A percentile compares a stretch with the other conserved stretches of the same genome.
phyloP scores from a whole-genome alignment of 164 flowering plant genomes.

The Annona squamosa region DNA sequence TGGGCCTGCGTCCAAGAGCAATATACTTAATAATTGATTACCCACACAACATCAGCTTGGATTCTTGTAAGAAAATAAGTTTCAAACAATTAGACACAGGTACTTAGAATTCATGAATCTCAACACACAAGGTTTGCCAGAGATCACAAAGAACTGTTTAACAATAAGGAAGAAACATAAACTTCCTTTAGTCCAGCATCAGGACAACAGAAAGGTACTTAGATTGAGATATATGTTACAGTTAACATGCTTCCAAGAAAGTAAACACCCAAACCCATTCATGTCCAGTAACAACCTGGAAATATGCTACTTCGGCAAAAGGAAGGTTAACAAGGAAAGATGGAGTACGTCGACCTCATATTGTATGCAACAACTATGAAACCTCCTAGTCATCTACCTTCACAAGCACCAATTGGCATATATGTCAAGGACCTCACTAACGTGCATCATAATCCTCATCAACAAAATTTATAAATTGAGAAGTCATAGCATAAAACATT shows the following conservation, averaged over 20 bases:
- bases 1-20: conserved; percentile 36
- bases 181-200: neutral
- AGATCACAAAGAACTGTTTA: neutral
- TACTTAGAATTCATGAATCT: neutral
- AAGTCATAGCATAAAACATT: neutral
- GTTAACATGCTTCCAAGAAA: no score
- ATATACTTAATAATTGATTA: neutral
- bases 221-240: no score
- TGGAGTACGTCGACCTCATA: no score
- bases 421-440: neutral
- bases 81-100: neutral
- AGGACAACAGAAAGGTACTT: neutral
- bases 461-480: neutral
- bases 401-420: neutral
- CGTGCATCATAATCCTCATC: neutral
- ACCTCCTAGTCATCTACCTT: neutral
- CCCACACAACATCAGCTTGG: neutral
- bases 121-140: neutral
- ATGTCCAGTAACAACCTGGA: no score
- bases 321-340: no score
- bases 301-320: no score
- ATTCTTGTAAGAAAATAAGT: neutral
- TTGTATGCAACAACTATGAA: neutral
- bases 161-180: neutral
- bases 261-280: no score